Conservation (phyloP, 129 eudicot species). For the Escallonia rubra region DNA sequence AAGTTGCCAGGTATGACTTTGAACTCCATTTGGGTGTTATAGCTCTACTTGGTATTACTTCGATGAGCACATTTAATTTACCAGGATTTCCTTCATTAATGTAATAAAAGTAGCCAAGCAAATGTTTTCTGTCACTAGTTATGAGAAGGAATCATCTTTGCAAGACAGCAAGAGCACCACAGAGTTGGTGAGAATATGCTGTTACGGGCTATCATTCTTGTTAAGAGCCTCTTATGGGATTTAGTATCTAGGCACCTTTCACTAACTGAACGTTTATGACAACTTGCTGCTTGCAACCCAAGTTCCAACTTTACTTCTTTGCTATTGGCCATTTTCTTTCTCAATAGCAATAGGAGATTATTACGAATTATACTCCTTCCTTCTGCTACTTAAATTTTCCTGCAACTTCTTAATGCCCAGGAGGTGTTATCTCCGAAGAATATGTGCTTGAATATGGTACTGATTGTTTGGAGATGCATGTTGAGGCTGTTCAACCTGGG, state of each 20-base stretch:
- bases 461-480: constrained; percentile 93
- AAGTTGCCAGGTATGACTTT: constrained; percentile 68
- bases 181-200: too few species aligned
- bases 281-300: not conserved
- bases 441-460: constrained; percentile 87
- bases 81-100: too few species aligned
- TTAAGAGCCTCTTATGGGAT: not conserved
- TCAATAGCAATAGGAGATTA: too few species aligned
- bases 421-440: constrained; percentile 73
- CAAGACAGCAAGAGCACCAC: too few species aligned
- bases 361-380: too few species aligned
- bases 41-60: too few species aligned
- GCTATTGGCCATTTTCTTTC: not conserved
- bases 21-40: not conserved
- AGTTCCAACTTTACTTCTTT: not conserved
- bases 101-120: too few species aligned
- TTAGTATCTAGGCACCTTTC: not conserved
- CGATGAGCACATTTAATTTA: too few species aligned
- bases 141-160: too few species aligned
- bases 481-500: constrained; percentile 77
- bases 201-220: too few species aligned
- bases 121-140: too few species aligned
- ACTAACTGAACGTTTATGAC: not conserved
- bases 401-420: constrained; percentile 31
- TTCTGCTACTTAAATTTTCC: not conserved